A percentile compares a stretch with the other conserved stretches of the same genome.
Evolutionary conservation across 164 flowering plant species (phyloP).

Genomic region (Sextonia rubra): DNA sequence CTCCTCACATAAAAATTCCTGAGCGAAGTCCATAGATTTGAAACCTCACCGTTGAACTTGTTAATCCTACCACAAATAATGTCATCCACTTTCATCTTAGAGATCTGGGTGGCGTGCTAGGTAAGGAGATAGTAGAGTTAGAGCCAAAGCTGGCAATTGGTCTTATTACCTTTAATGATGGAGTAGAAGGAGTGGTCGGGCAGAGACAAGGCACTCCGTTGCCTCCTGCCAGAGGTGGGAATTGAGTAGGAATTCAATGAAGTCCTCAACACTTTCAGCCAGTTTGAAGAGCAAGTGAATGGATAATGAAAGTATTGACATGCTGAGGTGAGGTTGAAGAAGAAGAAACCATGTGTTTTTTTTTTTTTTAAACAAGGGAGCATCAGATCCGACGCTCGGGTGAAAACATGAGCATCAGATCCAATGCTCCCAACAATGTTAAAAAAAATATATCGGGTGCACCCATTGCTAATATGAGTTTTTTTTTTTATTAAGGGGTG

Average conservation of each 20-base stretch:
- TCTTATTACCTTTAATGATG: slow-evolving; percentile 81
- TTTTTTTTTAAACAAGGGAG: too few species aligned
- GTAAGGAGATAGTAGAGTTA: slow-evolving; percentile 86
- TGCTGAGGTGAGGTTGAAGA: too few species aligned
- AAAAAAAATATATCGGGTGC: too few species aligned
- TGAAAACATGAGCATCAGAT: too few species aligned
- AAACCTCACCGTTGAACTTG: slow-evolving; percentile 92
- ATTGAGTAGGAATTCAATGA: slow-evolving; percentile 74
- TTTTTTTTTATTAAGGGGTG: too few species aligned
- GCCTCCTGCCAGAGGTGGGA: slow-evolving; percentile 82
- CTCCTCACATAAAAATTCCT: slow-evolving; percentile 85
- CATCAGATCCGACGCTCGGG: too few species aligned
- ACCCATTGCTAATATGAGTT: too few species aligned
- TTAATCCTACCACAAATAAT: slow-evolving; percentile 90
- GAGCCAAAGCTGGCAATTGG: slow-evolving; percentile 77
- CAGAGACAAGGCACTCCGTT: slow-evolving; percentile 79
- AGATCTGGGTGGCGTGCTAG: slow-evolving; percentile 63
- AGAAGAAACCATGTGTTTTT: too few species aligned
- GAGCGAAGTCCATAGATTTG: slow-evolving; percentile 89
- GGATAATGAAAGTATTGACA: too few species aligned
- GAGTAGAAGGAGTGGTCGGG: slow-evolving; percentile 69
- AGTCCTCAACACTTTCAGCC: too few species aligned
- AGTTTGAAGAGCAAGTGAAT: too few species aligned
- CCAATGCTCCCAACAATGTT: too few species aligned
- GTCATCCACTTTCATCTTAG: slow-evolving; percentile 90